Evolutionary conservation across 2,329 filamentous ascomycete genomes (phyloP).

Genomic region (Exophiala calicioides): DNA sequence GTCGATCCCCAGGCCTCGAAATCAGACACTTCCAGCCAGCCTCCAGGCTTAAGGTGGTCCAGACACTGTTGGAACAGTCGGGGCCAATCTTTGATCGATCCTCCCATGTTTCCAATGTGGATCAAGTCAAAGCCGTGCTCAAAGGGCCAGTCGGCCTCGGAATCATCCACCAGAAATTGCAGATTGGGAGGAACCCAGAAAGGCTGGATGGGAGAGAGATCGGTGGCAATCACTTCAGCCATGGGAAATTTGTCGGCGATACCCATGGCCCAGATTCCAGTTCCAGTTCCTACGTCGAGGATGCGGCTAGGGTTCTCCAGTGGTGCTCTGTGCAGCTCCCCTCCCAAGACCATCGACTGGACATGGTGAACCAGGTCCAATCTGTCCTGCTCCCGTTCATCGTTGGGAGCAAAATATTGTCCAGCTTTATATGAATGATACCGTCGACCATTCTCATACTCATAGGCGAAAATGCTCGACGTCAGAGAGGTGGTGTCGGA

Average conservation of each 20-base stretch:
- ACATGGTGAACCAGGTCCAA: conserved; percentile 40
- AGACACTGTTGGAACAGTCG: conserved; percentile 31
- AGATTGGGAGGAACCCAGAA: conserved; percentile 47
- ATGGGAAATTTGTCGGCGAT: conserved; percentile 33
- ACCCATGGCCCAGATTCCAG: conserved; percentile 57
- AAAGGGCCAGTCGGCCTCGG: conserved; percentile 44
- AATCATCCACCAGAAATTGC: conserved; percentile 46
- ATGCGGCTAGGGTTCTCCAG: conserved; percentile 44
- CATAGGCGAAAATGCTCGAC: conserved; percentile 38
- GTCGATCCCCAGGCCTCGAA: conserved; percentile 36
- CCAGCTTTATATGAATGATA: conserved; percentile 32
- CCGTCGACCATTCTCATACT: conserved; percentile 36
- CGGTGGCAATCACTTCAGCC: conserved; percentile 34
- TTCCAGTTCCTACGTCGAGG: conserved; percentile 63
- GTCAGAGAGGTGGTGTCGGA: conserved; percentile 29
- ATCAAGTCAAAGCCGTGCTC: conserved; percentile 43
- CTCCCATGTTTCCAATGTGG: conserved; percentile 40
- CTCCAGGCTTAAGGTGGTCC: conserved; percentile 33
- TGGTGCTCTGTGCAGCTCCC: conserved; percentile 31
- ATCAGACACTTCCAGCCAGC: conserved; percentile 36
- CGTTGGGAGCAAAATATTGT: conserved; percentile 35
- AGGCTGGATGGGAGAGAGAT: conserved; percentile 35
- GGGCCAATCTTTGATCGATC: conserved; percentile 39
- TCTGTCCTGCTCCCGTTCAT: conserved; percentile 40
- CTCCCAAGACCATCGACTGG: conserved; percentile 42